Base-by-base conservation (phyloP, 2,329 filamentous ascomycete genomes). In the Scedosporium minutisporum region DNA sequence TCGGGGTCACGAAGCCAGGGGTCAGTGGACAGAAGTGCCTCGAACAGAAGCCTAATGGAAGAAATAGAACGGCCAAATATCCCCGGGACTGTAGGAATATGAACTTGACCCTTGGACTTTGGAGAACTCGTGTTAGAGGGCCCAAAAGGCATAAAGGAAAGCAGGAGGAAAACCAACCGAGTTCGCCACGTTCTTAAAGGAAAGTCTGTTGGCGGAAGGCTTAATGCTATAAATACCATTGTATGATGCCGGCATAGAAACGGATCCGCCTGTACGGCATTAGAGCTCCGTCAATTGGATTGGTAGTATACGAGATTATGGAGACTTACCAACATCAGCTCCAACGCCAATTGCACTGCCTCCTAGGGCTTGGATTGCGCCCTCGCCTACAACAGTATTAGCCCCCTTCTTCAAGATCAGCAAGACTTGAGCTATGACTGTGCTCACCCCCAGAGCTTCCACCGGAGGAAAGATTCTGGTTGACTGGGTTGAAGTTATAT, bases 161-260 rank as follows among this genome's bases (percentile, higher is more conserved):
- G 29, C 33, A 29, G 16, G 5, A 57, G n/a, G 53, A 23, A 48
- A 48, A 33, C 59, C 38, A 9, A 61, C 59, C 41, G 59, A 61
- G n/a, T 61, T 61, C 14, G 59, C 59, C 7, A 61, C 59, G 25
- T 61, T 53, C 29, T 51, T 61, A 14, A 61, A 53, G 6, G 59
- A 61, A 6, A 61, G 59, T 10, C 59, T 33, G 7, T 25, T 25
- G 3, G 59, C n/a, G n/a, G 59, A 61, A 29, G 59, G 59, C 44
- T 61, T 61, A 4, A 61, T 55, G 48, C 59, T 61, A 27, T 23
- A 61, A 14, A 61, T 10, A 10, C 59, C 44, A 25, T 51, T 61
- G 25, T 61, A 55, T n/a, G 59, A 25, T 18, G 59, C 59, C 7
- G 59, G 59, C 23, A 61, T 55, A 16, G 59, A 51, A 18, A 61